Evolutionary conservation across 192 early-diverging fungal genomes (phyloP).

Genomic region (Entophlyctis luteolus): DNA sequence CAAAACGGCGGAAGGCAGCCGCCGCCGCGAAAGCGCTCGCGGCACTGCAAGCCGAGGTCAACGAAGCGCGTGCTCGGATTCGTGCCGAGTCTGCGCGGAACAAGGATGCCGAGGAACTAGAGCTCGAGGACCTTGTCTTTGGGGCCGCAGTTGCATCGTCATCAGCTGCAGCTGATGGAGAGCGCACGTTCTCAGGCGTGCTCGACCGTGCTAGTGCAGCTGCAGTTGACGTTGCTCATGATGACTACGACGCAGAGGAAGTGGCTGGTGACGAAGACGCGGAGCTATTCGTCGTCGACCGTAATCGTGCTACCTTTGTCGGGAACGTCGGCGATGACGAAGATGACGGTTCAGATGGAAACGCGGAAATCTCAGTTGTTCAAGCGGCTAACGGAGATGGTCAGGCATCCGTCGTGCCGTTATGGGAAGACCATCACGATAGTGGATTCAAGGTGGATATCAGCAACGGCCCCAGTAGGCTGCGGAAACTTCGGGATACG

Average conservation of each 20-base stretch:
- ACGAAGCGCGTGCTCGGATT: neutral
- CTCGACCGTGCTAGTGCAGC: neutral
- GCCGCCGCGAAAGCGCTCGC: neutral
- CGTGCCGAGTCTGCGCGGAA: neutral
- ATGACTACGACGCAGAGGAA: neutral
- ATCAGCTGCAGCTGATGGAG: neutral
- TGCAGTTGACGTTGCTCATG: neutral
- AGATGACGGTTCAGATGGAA: slow-evolving; percentile 35
- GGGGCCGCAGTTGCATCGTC: slow-evolving; percentile 49
- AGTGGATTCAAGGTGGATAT: slow-evolving; percentile 71
- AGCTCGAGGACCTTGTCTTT: slow-evolving; percentile 74
- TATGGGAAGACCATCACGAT: slow-evolving; percentile 20
- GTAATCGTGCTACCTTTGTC: neutral
- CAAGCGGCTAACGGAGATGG: slow-evolving; percentile 36
- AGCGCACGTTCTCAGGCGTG: neutral
- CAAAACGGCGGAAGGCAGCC: neutral
- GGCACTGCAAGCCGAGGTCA: neutral
- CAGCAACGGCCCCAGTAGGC: slow-evolving; percentile 49
- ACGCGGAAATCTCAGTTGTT: slow-evolving; percentile 32
- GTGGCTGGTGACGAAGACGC: neutral
- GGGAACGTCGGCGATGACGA: slow-evolving; percentile 27
- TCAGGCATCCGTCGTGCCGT: slow-evolving; percentile 26
- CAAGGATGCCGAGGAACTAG: slow-evolving; percentile 66
- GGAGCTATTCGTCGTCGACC: slow-evolving; percentile 30
- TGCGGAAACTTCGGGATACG: slow-evolving; percentile 72